Base-by-base conservation (phyloP, 2,329 filamentous ascomycete species). In the Rhexocercosporidium sp. region DNA sequence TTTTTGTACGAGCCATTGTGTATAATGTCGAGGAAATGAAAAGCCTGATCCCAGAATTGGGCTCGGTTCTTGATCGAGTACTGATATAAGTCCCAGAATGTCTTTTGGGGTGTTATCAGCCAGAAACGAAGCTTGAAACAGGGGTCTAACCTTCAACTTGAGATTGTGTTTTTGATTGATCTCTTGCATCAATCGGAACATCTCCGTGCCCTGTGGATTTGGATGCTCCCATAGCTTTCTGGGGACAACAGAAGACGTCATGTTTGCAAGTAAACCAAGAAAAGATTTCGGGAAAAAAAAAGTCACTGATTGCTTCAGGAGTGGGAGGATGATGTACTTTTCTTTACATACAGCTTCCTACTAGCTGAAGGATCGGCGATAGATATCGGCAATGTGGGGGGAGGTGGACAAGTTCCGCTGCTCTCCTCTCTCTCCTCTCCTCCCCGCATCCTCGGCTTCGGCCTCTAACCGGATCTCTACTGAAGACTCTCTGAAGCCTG, bases 221-320 rank as follows among this genome's bases (percentile, higher is more conserved):
- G 87, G 83, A 73, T 91, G 89, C 78, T 90, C 86, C 90, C 90
- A 92, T 64, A 92, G 84, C 81, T 90, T 90, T 66, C 86, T 81
- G 5, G 87, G 87, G 62, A 82, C 59, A 7, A 25, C 54, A 20
- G 64, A 27, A 3, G 71, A 68, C 54, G 69, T 66, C 75, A 75
- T 75, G 0, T 27, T 66, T 41, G 20, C 31, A 37, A 56, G 14
- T 39, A 14, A 8, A 14, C n/a, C 16, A 22, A 2, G 54, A 11
- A 7, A 9, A 25, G 16, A n/a, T 27, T n/a, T n/a, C n/a, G 2
- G 29, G 41, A 27, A 39, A 37, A 22, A 53, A 18, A 11, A 12
- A 18, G 25, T 46, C 14, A 37, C 14, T 37, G 20, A 22, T 16
- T 20, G 22, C 31, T 11, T 14, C 31, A 27, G 31, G 29, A 53